phyloP scores from a whole-genome alignment of 495 filamentous ascomycete species.

The Neurospora discreta region DNA sequence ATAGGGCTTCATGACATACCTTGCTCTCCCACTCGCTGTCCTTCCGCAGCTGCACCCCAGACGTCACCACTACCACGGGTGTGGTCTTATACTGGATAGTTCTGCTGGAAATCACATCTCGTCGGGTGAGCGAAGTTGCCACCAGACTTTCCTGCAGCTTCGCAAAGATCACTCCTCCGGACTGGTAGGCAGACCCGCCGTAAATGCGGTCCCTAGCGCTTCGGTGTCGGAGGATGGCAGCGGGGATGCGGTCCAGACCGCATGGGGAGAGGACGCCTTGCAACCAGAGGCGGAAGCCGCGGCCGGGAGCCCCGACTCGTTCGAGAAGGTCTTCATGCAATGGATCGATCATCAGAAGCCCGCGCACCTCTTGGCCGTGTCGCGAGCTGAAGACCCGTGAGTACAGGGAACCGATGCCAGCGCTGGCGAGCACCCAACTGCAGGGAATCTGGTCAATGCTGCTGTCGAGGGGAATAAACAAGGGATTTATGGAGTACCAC shows the following conservation, averaged over 20 bases:
- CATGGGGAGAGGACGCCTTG: slow-evolving; percentile 76
- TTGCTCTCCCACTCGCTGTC: slow-evolving; percentile 64
- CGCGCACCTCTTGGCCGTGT: slow-evolving; percentile 57
- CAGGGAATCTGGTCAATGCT: not conserved
- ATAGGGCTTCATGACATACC: slow-evolving; percentile 8
- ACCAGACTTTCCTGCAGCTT: slow-evolving; percentile 90
- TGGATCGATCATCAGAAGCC: slow-evolving; percentile 76
- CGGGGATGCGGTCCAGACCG: slow-evolving; percentile 66
- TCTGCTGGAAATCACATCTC: slow-evolving; percentile 64
- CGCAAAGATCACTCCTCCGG: slow-evolving; percentile 70
- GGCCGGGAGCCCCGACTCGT: slow-evolving; percentile 49
- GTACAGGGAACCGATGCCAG: slow-evolving; percentile 76
- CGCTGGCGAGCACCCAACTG: slow-evolving; percentile 49
- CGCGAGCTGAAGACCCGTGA: slow-evolving; percentile 80
- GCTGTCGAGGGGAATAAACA: not conserved
- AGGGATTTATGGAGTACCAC: not conserved
- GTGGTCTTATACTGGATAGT: slow-evolving; percentile 65
- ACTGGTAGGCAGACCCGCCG: slow-evolving; percentile 65
- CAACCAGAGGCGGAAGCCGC: slow-evolving; percentile 78
- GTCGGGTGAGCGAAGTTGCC: slow-evolving; percentile 66
- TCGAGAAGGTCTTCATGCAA: slow-evolving; percentile 75
- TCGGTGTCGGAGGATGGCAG: slow-evolving; percentile 68
- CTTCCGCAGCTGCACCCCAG: slow-evolving; percentile 43
- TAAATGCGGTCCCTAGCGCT: slow-evolving; percentile 75
- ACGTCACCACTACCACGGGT: slow-evolving; percentile 73